These are phyloP conservation scores for Alternaria novae-zelandiae DNA, from an alignment of 2,329 filamentous ascomycete species.

Conservation along the genomic window DNA sequence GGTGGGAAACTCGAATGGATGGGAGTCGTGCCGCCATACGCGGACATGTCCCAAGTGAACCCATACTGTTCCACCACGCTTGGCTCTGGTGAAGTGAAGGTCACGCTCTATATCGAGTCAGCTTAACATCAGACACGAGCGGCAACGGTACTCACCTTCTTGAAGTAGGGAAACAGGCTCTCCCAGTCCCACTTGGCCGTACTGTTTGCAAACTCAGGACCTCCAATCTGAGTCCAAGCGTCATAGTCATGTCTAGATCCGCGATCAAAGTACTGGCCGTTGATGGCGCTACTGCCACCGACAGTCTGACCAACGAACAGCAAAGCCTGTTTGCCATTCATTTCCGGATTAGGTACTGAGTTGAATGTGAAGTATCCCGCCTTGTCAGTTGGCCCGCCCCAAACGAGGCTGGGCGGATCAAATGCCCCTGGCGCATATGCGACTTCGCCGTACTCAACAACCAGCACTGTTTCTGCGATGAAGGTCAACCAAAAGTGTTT, in stretches of 20 bases:
- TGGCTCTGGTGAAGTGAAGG: slow-evolving; percentile 9
- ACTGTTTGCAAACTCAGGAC: background rate
- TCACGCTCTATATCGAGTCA: slow-evolving; percentile 2
- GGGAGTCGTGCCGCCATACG: slow-evolving; percentile 7
- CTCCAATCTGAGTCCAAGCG: slow-evolving; percentile 14
- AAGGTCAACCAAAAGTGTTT: background rate
- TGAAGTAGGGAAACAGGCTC: slow-evolving; percentile 21
- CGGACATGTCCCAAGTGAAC: slow-evolving; percentile 11
- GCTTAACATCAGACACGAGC: background rate
- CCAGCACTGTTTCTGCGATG: slow-evolving; percentile 5
- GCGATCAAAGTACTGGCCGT: slow-evolving; percentile 13
- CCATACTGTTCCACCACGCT: background rate
- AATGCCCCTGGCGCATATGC: background rate
- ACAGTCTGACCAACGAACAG: slow-evolving; percentile 11
- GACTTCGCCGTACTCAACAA: slow-evolving; percentile 13
- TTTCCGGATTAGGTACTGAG: slow-evolving; percentile 5
- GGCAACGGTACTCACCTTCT: slow-evolving; percentile 1
- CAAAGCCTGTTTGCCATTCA: background rate
- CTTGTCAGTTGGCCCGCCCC: background rate
- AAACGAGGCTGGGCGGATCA: background rate
- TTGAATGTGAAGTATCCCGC: background rate
- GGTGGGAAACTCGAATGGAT: slow-evolving; percentile 9
- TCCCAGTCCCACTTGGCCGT: slow-evolving; percentile 20
- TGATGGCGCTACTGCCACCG: slow-evolving; percentile 17
- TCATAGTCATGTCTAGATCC: slow-evolving; percentile 11